Evolutionary conservation across 345 rosid species (phyloP).

Genomic region (Eucalyptus polyanthemos): DNA sequence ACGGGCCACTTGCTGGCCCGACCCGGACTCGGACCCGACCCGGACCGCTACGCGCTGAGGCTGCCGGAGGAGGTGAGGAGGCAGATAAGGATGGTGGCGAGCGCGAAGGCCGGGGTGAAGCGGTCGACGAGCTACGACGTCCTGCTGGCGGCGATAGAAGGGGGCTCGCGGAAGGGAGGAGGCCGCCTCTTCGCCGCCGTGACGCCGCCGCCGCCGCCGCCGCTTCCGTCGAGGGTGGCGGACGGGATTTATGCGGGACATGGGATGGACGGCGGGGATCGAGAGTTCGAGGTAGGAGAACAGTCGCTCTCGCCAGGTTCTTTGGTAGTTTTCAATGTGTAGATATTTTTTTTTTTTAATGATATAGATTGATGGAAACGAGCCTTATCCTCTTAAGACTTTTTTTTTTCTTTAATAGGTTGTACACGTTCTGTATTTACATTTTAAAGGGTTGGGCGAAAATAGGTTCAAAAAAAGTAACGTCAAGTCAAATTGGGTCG

Average conservation of each 20-base stretch:
- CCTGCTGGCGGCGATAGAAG: not conserved
- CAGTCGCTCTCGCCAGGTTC: not conserved
- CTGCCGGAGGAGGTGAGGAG: constrained; percentile 60
- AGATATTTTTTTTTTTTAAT: not conserved
- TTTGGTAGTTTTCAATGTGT: not conserved
- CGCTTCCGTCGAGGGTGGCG: not conserved
- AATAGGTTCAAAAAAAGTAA: not conserved
- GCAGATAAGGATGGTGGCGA: constrained; percentile 4
- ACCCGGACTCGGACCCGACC: constrained; percentile 61
- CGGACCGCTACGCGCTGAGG: constrained; percentile 60
- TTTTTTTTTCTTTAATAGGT: not conserved
- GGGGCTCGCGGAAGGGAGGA: not conserved
- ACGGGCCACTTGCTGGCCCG: constrained; percentile 73
- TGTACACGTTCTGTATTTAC: not conserved
- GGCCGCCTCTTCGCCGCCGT: not conserved
- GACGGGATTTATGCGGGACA: not conserved
- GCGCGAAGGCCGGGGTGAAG: not conserved
- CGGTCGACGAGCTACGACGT: not conserved
- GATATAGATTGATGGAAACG: not conserved
- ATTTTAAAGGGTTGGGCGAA: not conserved
- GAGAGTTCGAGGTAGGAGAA: not conserved
- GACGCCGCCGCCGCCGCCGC: not conserved
- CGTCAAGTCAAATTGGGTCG: rapidly evolving
- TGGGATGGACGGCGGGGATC: not conserved
- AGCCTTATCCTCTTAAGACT: not conserved